Conservation (phyloP, 306 rosid genomes). For the Rubus parviflorus region DNA sequence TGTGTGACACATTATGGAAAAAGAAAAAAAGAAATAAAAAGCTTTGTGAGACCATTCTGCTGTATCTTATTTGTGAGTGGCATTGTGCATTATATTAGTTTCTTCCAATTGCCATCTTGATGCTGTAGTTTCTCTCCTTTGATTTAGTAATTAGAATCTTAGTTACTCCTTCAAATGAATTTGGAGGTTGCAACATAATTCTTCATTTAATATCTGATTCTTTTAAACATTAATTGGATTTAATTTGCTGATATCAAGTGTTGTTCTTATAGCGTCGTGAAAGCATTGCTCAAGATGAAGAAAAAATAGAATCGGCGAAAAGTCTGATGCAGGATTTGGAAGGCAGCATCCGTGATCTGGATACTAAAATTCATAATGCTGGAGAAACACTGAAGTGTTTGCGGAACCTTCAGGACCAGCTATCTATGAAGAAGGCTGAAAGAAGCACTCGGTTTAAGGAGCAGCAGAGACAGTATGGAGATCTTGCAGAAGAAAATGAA, state of each 20-base stretch:
- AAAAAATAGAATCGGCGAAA: constrained; percentile 59
- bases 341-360: constrained; percentile 55
- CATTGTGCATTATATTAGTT: neutral
- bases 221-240: neutral
- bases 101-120: neutral
- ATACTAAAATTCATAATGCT: constrained; percentile 50
- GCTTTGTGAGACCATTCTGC: neutral
- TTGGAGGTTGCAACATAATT: neutral
- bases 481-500: constrained; percentile 73
- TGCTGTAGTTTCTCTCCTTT: neutral
- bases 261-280: constrained; percentile 67
- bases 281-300: constrained; percentile 79
- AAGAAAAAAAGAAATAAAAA: neutral
- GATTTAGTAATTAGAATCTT: neutral
- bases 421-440: constrained; percentile 57
- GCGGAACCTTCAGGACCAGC: constrained; percentile 59
- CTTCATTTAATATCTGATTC: constrained; percentile 1
- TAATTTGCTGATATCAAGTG: constrained; percentile 16
- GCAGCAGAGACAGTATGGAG: constrained; percentile 61
- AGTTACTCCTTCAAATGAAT: neutral
- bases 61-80: neutral
- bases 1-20: neutral
- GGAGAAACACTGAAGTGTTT: constrained; percentile 56
- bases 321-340: constrained; percentile 69
- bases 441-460: constrained; percentile 67